Percentiles rank a stretch among this genome's conserved stretches.
These are phyloP conservation scores for Candida lessepsii DNA, from an alignment of 805 yeast species.

Conservation along the genomic window DNA sequence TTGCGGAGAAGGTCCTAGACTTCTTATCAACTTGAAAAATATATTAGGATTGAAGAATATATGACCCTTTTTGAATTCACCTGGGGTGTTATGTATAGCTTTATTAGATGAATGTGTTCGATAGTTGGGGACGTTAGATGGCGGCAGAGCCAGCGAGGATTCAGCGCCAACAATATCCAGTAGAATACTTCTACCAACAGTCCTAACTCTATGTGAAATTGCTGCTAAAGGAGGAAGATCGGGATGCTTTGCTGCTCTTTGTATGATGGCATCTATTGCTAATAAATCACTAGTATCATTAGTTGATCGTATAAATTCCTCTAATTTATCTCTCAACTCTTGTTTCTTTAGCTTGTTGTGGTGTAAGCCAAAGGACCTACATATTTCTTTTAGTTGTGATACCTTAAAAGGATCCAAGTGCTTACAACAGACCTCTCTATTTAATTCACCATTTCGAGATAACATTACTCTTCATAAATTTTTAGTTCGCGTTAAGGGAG, in stretches of 20 bases:
- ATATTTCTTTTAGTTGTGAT: slow-evolving; percentile 46
- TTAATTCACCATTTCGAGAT: neutral
- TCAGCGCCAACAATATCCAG: no score
- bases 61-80: slow-evolving; percentile 4
- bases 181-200: neutral
- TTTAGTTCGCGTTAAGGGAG: no score
- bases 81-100: slow-evolving; percentile 3
- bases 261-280: neutral
- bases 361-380: slow-evolving; percentile 27
- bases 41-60: slow-evolving; percentile 49
- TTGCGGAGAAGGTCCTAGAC: slow-evolving; percentile 50
- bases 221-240: slow-evolving; percentile 25
- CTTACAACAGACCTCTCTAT: neutral
- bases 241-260: neutral
- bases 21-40: slow-evolving; percentile 50
- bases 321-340: slow-evolving; percentile 46
- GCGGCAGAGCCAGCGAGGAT: no score
- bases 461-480: neutral
- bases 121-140: no score
- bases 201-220: slow-evolving; percentile 23
- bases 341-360: slow-evolving; percentile 59
- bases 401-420: slow-evolving; percentile 35
- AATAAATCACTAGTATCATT: neutral
- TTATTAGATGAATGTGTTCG: slow-evolving; percentile 11
- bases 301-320: neutral